Percentiles rank a stretch among this genome's conserved stretches.
Evolutionary conservation across 306 rosid genomes (phyloP).

Genomic region (Vicia faba): DNA sequence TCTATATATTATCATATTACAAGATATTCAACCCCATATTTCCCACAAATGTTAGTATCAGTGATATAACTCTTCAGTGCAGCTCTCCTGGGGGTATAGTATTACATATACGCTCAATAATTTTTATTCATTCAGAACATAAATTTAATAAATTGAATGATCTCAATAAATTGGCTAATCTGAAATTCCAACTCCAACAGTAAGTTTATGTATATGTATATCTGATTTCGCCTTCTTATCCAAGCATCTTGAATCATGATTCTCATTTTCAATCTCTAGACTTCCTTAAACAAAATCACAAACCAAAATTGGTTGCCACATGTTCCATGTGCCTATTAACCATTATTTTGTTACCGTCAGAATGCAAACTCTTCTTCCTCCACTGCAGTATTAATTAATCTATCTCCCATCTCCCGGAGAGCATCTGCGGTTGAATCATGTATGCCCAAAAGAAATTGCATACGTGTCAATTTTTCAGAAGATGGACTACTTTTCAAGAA

Average conservation of each 20-base stretch:
- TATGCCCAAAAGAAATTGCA: conserved; percentile 85
- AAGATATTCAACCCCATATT: not conserved
- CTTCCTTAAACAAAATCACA: conserved; percentile 2
- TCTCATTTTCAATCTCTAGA: not conserved
- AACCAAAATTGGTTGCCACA: conserved; percentile 16
- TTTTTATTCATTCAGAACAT: not conserved
- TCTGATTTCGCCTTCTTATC: not conserved
- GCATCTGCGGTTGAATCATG: conserved; percentile 70
- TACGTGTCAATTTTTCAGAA: conserved; percentile 79
- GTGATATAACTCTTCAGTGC: not conserved
- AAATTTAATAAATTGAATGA: not conserved
- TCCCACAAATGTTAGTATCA: not conserved
- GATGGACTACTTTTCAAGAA: conserved; percentile 66
- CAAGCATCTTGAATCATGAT: not conserved
- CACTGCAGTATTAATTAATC: conserved; percentile 46
- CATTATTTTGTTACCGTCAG: conserved; percentile 40
- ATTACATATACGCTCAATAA: not conserved
- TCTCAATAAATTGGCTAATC: not conserved
- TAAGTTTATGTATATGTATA: not conserved
- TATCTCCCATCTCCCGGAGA: conserved; percentile 72
- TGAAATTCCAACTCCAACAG: conserved; percentile 5
- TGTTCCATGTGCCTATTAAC: conserved; percentile 38
- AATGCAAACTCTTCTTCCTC: conserved; percentile 92
- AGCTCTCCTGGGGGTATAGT: not conserved
- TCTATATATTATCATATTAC: no score